Percentiles rank a stretch among this genome's conserved stretches.
Conservation (phyloP, 148 eudicot species). For the Tetragonia tetragonoides region DNA sequence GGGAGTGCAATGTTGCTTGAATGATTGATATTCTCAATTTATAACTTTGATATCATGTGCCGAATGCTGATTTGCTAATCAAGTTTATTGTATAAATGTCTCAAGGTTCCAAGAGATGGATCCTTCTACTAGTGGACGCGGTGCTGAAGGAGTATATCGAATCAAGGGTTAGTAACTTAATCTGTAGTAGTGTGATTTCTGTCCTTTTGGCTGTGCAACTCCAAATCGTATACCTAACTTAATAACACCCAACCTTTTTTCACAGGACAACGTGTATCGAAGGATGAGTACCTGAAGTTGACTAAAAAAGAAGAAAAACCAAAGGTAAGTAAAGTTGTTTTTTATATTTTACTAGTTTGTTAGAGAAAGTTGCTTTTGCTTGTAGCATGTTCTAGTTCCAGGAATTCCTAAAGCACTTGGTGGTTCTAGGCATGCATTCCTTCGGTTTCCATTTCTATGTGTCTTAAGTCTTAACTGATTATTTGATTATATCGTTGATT, state of each 20-base stretch:
- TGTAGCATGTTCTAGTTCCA: neutral
- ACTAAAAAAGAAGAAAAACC: constrained; percentile 80
- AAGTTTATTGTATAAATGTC: neutral
- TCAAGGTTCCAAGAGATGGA: constrained; percentile 75
- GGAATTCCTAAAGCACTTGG: neutral
- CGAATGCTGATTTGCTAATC: constrained; percentile 2
- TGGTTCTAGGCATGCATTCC: neutral
- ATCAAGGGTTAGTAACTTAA: constrained; percentile 52
- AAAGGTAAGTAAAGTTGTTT: constrained; percentile 48
- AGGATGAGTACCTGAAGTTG: constrained; percentile 63
- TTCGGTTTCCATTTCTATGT: neutral
- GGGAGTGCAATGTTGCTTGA: neutral
- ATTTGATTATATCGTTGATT: neutral
- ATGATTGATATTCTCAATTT: constrained; percentile 1
- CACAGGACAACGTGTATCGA: constrained; percentile 76
- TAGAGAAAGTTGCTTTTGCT: neutral
- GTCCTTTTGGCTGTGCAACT: neutral
- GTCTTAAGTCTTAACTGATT: neutral
- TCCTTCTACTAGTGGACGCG: constrained; percentile 69
- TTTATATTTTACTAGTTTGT: neutral
- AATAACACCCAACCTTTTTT: constrained; percentile 8
- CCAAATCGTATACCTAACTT: neutral
- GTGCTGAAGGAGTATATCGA: constrained; percentile 79
- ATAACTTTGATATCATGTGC: neutral
- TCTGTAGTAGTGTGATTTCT: neutral